Percentiles rank a stretch among this genome's conserved stretches.
phyloP scores from a whole-genome alignment of 495 filamentous ascomycete genomes.

The Eremomyces bilateralis region DNA sequence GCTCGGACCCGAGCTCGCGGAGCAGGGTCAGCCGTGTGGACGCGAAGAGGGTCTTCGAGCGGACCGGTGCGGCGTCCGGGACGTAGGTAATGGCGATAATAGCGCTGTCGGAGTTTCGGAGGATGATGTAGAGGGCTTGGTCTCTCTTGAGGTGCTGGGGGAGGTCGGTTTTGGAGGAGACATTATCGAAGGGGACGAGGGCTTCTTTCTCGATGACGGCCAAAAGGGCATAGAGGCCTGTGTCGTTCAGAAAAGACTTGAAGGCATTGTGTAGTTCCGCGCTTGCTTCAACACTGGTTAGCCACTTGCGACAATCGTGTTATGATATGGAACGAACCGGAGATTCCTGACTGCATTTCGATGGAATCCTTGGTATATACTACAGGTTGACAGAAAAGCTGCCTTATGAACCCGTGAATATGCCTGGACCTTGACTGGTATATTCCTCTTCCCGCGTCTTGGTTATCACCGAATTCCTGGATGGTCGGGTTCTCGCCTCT shows the following conservation, averaged over 20 bases:
- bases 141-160: constrained; percentile 44
- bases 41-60: constrained; percentile 92
- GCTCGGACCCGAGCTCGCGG: constrained; percentile 72
- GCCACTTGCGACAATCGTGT: too few relatives aligned
- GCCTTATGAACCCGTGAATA: too few relatives aligned
- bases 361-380: too few relatives aligned
- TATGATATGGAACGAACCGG: too few relatives aligned
- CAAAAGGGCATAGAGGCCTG: constrained; percentile 53
- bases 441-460: too few relatives aligned
- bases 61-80: constrained; percentile 69
- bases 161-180: constrained; percentile 26
- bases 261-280: constrained; percentile 70
- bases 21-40: constrained; percentile 64
- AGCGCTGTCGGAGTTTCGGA: constrained; percentile 38
- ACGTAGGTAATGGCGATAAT: constrained; percentile 77
- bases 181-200: constrained; percentile 39
- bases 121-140: constrained; percentile 60
- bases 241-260: constrained; percentile 41
- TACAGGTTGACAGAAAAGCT: too few relatives aligned
- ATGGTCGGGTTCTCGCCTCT: too few relatives aligned
- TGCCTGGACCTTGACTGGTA: too few relatives aligned
- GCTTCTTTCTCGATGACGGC: constrained; percentile 57
- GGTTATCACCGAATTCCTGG: too few relatives aligned
- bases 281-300: constrained; percentile 64
- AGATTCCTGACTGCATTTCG: too few relatives aligned